Evolutionary conservation across 2,329 filamentous ascomycete species (phyloP), one percentile per base, ranked within the genome.

Genomic region (Teratosphaeria gauchensis): DNA sequence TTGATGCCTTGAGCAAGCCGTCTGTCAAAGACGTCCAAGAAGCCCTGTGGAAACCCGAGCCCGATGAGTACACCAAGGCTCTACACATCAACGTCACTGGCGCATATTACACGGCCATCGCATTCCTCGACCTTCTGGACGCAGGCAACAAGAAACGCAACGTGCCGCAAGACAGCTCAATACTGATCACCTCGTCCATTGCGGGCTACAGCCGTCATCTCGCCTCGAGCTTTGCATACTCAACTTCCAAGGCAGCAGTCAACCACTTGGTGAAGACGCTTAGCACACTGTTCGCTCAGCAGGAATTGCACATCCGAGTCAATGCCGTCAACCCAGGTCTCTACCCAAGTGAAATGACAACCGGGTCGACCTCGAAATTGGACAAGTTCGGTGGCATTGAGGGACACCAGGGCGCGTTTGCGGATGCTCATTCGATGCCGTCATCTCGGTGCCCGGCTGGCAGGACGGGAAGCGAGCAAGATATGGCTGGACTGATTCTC

Each of bases 401-500:
- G n/a, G 64, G 63, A 2, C 65, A 69, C 42, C 62, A 65, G 19
- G 62, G 56, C 16, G 68, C 65, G 9, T 70, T 67, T 46, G 61
- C 28, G 56, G 83, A 80, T 84, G 58, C 88, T 82, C 69, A 80
- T 80, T 16, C 84, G 77, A 68, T 69, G 66, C 55, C 60, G 64
- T 68, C 12, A 72, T 63, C 65, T 46, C 75, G 32, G 69, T 76
- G 85, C 51, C 86, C 85, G 0, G 72, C 84, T n/a, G 79, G 80
- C 48, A 76, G 85, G 53, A 77, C 81, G 61, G 86, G 86, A 1
- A 78, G 80, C 51, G 79, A 83, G 59, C 73, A 83, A 64, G 86
- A 88, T 66, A 83, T 89, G 76, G 82, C 80, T 1, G 85, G 85
- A 1, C 76, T 82, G 54, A 78, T 89, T 30, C 69, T 90, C 55